Base-by-base conservation (phyloP, 306 rosid species). In the Quercus dentata region DNA sequence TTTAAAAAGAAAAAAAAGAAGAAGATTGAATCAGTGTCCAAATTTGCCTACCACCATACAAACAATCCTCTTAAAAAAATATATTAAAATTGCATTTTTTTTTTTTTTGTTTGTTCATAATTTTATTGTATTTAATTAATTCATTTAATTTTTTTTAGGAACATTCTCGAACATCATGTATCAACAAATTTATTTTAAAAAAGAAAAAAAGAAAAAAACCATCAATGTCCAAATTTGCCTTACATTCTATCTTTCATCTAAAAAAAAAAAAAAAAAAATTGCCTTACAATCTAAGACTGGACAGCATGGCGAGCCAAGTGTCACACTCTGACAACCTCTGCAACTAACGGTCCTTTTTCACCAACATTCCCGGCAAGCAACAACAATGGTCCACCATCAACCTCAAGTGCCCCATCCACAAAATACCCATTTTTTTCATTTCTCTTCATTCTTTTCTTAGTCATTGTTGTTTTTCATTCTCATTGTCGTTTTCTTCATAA, bases 311-410 rank as follows among this genome's bases (percentile, higher is more conserved):
- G 41, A 69, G 54, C 68, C 80, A 77, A 8, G 75, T 70, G 85
- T 81, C 78, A 4, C 14, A n/a, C 46, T 76, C 54, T 74, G 58
- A 58, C 71, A 56, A 20, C n/a, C 21, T 73, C 54, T 63, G 51
- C 70, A 33, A 74, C 30, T 72, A 76, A 75, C 58, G 27, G 27
- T 19, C 54, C 54, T 57, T 78, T 69, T 69, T 38, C 30, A 18
- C 63, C 14, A 49, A 23, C 75, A 63, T 81, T 76, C 76, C 82
- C 77, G 68, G 68, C 57, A 72, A 2, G 46, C 46, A 41, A 41
- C 46, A 41, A 77, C 83, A 55, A 41, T 83, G 75, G 65, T 74
- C 81, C 62, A 59, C 65, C 78, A 30, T 71, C 56, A 55, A 38
- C 68, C 74, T 71, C 54, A 49, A 13, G 17, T 56, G 27, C 23